Base-by-base conservation (phyloP, 768 basidiomycete genomes). In the Russula foetens region DNA sequence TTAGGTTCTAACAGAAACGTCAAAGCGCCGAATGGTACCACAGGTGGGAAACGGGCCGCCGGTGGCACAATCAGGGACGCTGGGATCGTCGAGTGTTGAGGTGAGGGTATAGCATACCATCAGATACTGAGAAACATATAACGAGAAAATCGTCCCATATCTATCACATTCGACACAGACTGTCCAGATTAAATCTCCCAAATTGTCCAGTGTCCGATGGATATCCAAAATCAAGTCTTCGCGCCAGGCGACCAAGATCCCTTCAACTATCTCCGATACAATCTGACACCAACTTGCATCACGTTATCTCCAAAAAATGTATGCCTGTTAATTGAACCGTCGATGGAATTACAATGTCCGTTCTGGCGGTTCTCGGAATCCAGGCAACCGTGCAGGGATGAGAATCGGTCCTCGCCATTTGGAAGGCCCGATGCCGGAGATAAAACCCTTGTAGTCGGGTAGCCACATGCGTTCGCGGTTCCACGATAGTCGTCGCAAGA, bases 401-500 rank as follows among this genome's bases (percentile, higher is more conserved):
- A 23, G 38, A 47, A 41, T 23, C 14, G 4, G 33, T 9, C 43
- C 2, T 29, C 15, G 17, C 14, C 31, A 8, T 19, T 50, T 61
- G 31, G 60, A 61, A 3, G 54, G 33, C 6, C 56, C 48, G n/a
- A 61, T 56, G 7, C 60, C 54, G 35, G 54, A 56, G 29, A 61
- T 61, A 26, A 56, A 28, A 9, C 54, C 15, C 35, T 29, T 49
- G 7, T 31, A 39, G 12, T 14, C n/a, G n/a, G 1, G 29, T 14
- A 23, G 38, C 2, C 9, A 24, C 31, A 23, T 1, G 26, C 2
- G 33, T 15, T 12, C 6, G 51, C 29, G 23, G 38, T 24, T 44
- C 53, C 41, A 31, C 39, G 24, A 21, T 15, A 15, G 51, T 44
- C 33, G 28, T 51, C 14, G 31, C 6, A 5, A 29, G 12, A 21